phyloP scores from a whole-genome alignment of 2,329 filamentous ascomycete genomes.

The Biscogniauxia marginata region DNA sequence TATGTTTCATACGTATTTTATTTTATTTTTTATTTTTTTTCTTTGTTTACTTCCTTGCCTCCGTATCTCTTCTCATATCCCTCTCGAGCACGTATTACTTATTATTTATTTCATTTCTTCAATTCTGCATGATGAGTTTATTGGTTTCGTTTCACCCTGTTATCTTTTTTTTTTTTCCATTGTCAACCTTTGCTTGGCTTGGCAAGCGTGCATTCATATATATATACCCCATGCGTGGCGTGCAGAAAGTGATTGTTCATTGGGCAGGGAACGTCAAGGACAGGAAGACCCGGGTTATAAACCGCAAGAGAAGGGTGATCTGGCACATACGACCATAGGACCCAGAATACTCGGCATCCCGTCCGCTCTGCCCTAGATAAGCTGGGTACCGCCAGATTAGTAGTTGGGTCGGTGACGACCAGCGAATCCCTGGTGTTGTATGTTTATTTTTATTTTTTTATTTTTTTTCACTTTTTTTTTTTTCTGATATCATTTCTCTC shows the following conservation, averaged over 20 bases:
- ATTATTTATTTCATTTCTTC: too few species aligned
- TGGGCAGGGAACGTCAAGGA: too few species aligned
- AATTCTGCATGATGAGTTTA: too few species aligned
- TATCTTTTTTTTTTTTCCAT: too few species aligned
- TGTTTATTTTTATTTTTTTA: conserved; percentile 25
- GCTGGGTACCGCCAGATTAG: conserved; percentile 31
- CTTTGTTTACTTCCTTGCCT: background rate
- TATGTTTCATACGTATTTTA: conserved; percentile 29
- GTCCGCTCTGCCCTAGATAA: conserved; percentile 35
- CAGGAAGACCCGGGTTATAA: conserved; percentile 22
- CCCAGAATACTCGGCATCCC: conserved; percentile 31
- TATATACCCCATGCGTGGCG: too few species aligned
- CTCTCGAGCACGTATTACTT: too few species aligned
- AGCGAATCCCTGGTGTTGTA: conserved; percentile 36
- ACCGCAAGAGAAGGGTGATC: accelerated
- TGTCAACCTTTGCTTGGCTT: background rate
- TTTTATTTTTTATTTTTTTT: background rate
- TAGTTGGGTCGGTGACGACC: conserved; percentile 36
- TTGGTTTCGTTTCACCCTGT: too few species aligned
- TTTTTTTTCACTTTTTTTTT: conserved; percentile 1
- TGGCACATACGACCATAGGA: conserved; percentile 34
- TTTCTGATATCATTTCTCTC: background rate
- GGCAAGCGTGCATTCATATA: too few species aligned
- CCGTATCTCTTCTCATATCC: background rate
- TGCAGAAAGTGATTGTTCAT: too few species aligned